Evolutionary conservation across 2,329 filamentous ascomycete genomes (phyloP).

Genomic region (Botrytis squamosa): DNA sequence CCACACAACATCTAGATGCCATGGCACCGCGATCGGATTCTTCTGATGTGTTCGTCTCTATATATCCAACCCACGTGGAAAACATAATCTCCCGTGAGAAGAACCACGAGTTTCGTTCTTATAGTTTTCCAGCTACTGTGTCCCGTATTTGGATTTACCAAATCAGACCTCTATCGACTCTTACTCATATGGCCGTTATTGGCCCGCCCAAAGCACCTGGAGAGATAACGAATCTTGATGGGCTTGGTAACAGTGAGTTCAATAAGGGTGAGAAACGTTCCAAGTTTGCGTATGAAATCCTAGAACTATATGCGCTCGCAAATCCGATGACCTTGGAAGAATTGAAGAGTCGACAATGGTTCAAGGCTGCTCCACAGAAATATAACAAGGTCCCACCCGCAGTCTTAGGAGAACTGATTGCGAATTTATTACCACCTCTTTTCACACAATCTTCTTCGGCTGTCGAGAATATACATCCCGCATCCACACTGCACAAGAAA

Average conservation of each 20-base stretch:
- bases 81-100: conserved; percentile 51
- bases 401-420: conserved; percentile 56
- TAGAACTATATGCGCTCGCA: conserved; percentile 61
- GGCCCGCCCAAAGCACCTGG: conserved; percentile 48
- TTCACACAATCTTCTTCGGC: conserved; percentile 39
- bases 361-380: conserved; percentile 49
- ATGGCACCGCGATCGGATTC: conserved; percentile 50
- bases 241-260: conserved; percentile 52
- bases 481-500: neutral
- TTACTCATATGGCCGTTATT: conserved; percentile 60
- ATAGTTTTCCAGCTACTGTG: conserved; percentile 54
- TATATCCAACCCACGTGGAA: conserved; percentile 48
- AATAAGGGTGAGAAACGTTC: conserved; percentile 24
- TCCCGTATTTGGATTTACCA: conserved; percentile 63
- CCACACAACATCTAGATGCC: conserved; percentile 48
- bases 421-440: conserved; percentile 55
- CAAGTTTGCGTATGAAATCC: conserved; percentile 49
- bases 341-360: conserved; percentile 56
- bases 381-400: conserved; percentile 57
- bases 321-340: conserved; percentile 53
- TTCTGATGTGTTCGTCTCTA: conserved; percentile 55
- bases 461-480: neutral
- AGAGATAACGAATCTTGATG: conserved; percentile 46
- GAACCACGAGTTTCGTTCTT: conserved; percentile 56
- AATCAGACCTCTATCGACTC: conserved; percentile 46